Conservation (phyloP, 306 rosid species). For the Cajanus cajan region DNA sequence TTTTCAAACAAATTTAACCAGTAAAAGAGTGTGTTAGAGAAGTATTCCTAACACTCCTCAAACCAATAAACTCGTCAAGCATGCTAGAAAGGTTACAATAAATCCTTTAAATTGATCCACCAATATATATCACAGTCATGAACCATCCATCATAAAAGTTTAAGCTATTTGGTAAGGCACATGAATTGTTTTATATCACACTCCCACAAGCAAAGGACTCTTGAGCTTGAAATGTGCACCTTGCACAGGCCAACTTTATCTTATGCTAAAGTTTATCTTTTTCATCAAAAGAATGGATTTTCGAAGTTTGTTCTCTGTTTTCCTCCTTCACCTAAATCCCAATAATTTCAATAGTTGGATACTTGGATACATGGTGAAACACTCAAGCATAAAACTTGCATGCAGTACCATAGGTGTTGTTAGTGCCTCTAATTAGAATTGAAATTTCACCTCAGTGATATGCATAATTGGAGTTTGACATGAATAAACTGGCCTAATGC, state of each 20-base stretch:
- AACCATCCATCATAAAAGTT: background rate
- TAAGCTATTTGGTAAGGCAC: background rate
- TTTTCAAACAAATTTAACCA: no score
- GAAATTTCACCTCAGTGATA: no score
- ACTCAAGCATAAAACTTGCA: no score
- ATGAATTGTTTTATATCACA: background rate
- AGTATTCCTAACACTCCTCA: background rate
- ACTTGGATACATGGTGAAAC: background rate
- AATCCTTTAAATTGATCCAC: background rate
- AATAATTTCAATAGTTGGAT: background rate
- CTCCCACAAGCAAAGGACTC: background rate
- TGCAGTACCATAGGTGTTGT: no score
- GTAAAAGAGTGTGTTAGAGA: no score
- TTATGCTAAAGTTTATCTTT: background rate
- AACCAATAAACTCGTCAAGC: background rate
- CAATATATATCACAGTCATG: background rate
- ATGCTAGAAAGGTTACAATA: background rate
- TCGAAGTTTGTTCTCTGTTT: background rate
- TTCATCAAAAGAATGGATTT: background rate
- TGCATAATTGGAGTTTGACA: background rate
- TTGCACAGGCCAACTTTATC: background rate
- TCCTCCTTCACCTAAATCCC: background rate
- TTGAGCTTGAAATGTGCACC: background rate
- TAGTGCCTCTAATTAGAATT: no score
- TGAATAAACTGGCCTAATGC: conserved; percentile 10